These are phyloP conservation scores for Peronospora farinosa DNA, from an alignment of 352 stramenopile species.

Conservation along the genomic window DNA sequence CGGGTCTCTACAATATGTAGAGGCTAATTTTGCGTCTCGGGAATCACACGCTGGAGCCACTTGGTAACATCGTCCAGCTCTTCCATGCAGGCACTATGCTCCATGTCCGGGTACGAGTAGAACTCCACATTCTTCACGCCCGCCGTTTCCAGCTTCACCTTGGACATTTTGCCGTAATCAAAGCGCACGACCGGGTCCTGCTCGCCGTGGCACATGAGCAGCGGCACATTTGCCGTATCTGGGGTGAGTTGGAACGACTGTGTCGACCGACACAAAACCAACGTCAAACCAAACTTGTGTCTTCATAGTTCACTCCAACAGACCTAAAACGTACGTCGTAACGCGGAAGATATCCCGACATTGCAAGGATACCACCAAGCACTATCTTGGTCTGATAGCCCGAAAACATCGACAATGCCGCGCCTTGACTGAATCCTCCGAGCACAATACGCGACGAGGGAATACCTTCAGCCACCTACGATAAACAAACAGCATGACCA, in stretches of 20 bases:
- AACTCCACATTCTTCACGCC: constrained; percentile 61
- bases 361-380: constrained; percentile 57
- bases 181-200: constrained; percentile 55
- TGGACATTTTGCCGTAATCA: constrained; percentile 52
- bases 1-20: not conserved
- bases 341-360: constrained; percentile 75
- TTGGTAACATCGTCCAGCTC: constrained; percentile 60
- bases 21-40: constrained; percentile 18
- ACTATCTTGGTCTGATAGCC: constrained; percentile 55
- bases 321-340: constrained; percentile 20
- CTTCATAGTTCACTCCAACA: too few species aligned
- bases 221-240: constrained; percentile 51
- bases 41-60: constrained; percentile 57
- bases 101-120: constrained; percentile 55
- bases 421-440: constrained; percentile 91
- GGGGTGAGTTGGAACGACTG: constrained; percentile 46
- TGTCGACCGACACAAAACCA: not conserved
- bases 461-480: constrained; percentile 45
- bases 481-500: not conserved
- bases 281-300: not conserved
- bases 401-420: constrained; percentile 85
- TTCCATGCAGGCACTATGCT: constrained; percentile 55
- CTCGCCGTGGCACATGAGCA: constrained; percentile 79
- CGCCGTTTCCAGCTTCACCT: constrained; percentile 44
- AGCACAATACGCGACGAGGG: constrained; percentile 89